phyloP scores from a whole-genome alignment of 176 grass and related monocot species.

The Cenchrus americanus region DNA sequence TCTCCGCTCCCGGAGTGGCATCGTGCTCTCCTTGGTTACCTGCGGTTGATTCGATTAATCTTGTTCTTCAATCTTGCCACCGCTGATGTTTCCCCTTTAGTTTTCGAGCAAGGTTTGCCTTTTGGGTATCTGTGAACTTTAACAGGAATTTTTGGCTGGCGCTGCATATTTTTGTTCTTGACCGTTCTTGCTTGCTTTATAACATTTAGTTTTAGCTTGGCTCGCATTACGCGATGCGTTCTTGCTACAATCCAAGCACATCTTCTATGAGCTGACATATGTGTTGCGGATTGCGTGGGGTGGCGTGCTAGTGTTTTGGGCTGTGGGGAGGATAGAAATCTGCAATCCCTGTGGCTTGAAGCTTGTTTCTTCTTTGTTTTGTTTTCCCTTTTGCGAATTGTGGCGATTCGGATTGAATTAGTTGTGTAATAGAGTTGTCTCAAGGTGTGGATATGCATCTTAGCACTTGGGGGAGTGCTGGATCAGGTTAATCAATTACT shows the following conservation, averaged over 20 bases:
- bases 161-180: conserved; percentile 18
- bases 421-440: background rate
- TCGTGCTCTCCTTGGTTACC: conserved; percentile 17
- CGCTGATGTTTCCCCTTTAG: background rate
- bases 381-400: background rate
- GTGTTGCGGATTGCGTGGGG: background rate
- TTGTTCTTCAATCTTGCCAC: background rate
- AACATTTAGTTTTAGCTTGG: conserved; percentile 15
- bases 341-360: conserved; percentile 11
- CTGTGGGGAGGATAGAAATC: conserved; percentile 21
- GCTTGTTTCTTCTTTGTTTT: background rate
- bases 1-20: conserved; percentile 24
- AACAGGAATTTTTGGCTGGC: conserved; percentile 17
- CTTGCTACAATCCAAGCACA: conserved; percentile 30
- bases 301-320: conserved; percentile 8
- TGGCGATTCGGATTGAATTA: conserved; percentile 1
- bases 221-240: background rate
- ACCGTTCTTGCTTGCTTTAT: background rate
- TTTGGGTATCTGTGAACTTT: conserved; percentile 14
- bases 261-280: background rate
- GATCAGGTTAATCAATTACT: background rate
- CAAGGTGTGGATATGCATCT: background rate
- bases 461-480: background rate
- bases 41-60: background rate
- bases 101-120: conserved; percentile 4